Percentiles rank a stretch among this genome's conserved stretches.
These are phyloP conservation scores for Daldinia sp. DNA, from an alignment of 2,329 filamentous ascomycete species.

Conservation along the genomic window DNA sequence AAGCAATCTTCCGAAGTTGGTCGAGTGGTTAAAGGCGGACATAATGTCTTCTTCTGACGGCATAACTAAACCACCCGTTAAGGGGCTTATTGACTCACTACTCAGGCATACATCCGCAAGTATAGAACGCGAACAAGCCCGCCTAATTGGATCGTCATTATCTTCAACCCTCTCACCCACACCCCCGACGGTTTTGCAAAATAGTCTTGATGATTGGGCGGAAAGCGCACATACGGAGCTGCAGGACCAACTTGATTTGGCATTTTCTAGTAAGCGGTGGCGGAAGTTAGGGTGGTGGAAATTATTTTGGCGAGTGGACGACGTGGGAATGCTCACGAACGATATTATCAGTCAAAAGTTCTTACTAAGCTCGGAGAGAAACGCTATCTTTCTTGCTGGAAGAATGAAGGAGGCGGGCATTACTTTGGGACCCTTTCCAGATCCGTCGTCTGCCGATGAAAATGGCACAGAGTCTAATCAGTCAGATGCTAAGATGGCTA, in stretches of 20 bases:
- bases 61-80: constrained; percentile 71
- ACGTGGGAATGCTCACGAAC: constrained; percentile 82
- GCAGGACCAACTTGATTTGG: constrained; percentile 78
- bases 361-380: constrained; percentile 79
- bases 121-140: constrained; percentile 60
- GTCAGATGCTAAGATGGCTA: constrained; percentile 4
- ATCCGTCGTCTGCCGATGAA: constrained; percentile 32
- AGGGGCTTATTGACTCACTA: constrained; percentile 71
- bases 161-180: constrained; percentile 48
- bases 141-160: constrained; percentile 47
- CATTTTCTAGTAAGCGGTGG: constrained; percentile 81
- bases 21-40: constrained; percentile 70
- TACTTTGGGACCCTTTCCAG: constrained; percentile 20
- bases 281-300: constrained; percentile 90
- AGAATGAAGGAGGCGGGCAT: constrained; percentile 66
- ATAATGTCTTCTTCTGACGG: constrained; percentile 51
- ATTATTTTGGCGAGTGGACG: constrained; percentile 92
- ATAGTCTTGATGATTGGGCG: constrained; percentile 74
- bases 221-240: constrained; percentile 84
- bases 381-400: constrained; percentile 83
- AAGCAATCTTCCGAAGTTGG: constrained; percentile 72
- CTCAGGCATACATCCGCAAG: constrained; percentile 62
- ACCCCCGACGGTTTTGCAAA: constrained; percentile 59
- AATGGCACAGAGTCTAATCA: constrained; percentile 3
- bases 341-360: constrained; percentile 82